Conservation (phyloP, 1,139 yeast genomes). For the Debaryomyces nepalensis region DNA sequence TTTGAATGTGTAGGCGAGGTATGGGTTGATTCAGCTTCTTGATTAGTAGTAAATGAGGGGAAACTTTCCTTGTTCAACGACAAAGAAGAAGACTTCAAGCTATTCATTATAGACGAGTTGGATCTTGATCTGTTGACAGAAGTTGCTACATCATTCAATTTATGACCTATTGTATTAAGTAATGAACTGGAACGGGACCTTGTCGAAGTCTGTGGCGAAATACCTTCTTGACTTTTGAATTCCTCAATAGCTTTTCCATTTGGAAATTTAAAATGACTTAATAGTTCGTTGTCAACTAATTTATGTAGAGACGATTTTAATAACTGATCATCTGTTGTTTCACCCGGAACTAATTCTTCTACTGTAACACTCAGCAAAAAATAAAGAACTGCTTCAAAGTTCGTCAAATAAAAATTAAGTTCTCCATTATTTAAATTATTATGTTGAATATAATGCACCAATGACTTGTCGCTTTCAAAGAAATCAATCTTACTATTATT, state of each 20-base stretch:
- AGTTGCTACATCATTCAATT: conserved; percentile 29
- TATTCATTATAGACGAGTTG: conserved; percentile 32
- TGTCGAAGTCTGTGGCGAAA: conserved; percentile 16
- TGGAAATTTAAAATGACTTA: conserved; percentile 37
- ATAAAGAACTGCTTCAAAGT: conserved; percentile 47
- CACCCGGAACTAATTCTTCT: conserved; percentile 30
- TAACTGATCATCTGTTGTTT: conserved; percentile 23
- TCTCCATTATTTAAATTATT: conserved; percentile 46
- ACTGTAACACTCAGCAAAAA: conserved; percentile 45
- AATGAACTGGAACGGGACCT: conserved; percentile 47
- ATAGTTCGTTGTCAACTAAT: conserved; percentile 40
- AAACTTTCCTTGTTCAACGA: conserved; percentile 30
- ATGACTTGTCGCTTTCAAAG: conserved; percentile 36
- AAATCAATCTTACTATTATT: conserved; percentile 23
- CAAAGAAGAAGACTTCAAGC: conserved; percentile 24
- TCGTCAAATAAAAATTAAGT: conserved; percentile 44
- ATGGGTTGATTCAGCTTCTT: conserved; percentile 19
- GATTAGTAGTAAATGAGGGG: conserved; percentile 27
- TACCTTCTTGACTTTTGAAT: conserved; percentile 21
- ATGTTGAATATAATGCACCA: conserved; percentile 33
- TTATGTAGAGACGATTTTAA: conserved; percentile 26
- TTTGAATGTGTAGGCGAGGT: conserved; percentile 18
- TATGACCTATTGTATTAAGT: conserved; percentile 40
- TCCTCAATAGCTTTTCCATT: conserved; percentile 30
- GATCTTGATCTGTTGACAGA: conserved; percentile 36